Conservation (phyloP, 2,329 filamentous ascomycete genomes). For the Ceratocystis eucalypticola region DNA sequence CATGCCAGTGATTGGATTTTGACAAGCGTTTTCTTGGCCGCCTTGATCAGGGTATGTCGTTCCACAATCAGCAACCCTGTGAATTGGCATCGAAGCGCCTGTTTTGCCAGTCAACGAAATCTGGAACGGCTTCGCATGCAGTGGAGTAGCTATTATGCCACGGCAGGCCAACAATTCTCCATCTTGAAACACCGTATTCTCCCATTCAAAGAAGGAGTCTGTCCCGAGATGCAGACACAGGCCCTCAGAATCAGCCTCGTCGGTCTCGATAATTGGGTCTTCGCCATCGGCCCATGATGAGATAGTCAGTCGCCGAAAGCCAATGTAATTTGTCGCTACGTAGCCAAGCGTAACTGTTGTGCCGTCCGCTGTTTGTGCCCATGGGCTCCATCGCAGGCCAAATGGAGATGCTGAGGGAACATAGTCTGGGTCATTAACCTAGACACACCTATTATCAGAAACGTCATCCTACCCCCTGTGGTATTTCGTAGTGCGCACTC, state of each 20-base stretch:
- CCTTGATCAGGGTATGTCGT: conserved; percentile 32
- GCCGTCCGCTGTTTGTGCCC: conserved; percentile 26
- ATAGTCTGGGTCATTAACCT: conserved; percentile 35
- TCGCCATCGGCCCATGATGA: conserved; percentile 27
- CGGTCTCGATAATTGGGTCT: conserved; percentile 29
- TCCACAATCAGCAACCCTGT: conserved; percentile 33
- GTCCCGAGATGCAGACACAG: conserved; percentile 38
- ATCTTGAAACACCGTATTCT: conserved; percentile 36
- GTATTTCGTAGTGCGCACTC: conserved; percentile 20
- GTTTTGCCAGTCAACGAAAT: conserved; percentile 29
- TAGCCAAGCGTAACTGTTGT: conserved; percentile 36
- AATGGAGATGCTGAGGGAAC: conserved; percentile 37
- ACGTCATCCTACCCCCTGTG: background rate
- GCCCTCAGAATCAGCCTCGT: conserved; percentile 31
- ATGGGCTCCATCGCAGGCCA: conserved; percentile 42
- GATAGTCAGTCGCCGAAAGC: conserved; percentile 39
- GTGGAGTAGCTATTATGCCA: conserved; percentile 42
- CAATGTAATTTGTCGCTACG: conserved; percentile 38
- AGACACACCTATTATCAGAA: background rate
- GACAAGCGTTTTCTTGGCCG: background rate
- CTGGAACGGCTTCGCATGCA: conserved; percentile 38
- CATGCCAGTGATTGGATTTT: conserved; percentile 36
- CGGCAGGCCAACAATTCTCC: conserved; percentile 31
- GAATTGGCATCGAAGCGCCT: conserved; percentile 24
- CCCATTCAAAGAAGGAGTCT: conserved; percentile 44